Evolutionary conservation across 257 asterid genomes (phyloP).

Genomic region (Solanum corneliomulleri): DNA sequence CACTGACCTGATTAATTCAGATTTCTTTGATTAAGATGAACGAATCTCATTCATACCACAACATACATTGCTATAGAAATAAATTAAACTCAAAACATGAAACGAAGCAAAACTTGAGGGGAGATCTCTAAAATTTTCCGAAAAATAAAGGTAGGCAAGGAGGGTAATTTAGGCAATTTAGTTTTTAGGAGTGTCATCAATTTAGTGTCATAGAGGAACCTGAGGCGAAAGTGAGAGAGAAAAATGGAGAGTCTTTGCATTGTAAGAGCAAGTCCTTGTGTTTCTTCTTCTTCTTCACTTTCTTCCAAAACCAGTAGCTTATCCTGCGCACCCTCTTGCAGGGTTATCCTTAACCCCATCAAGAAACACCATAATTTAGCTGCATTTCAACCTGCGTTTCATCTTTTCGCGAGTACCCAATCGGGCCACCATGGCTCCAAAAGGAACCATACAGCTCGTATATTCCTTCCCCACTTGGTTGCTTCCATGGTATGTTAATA

Average conservation of each 20-base stretch:
- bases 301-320: conserved; percentile 12
- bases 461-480: conserved; percentile 72
- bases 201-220: background rate
- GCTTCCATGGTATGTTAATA: conserved; percentile 49
- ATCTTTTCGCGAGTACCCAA: conserved; percentile 24
- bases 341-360: conserved; percentile 15
- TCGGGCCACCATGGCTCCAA: conserved; percentile 15
- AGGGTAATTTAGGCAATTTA: background rate
- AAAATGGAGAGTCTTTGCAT: conserved; percentile 45
- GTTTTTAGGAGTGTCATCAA: background rate
- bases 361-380: conserved; percentile 18
- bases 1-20: background rate
- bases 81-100: background rate
- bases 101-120: background rate
- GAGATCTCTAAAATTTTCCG: background rate
- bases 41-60: too few relatives aligned
- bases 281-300: conserved; percentile 10
- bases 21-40: background rate
- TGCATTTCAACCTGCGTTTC: conserved; percentile 40
- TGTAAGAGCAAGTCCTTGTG: conserved; percentile 21
- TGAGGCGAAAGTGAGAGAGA: background rate
- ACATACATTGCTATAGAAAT: background rate
- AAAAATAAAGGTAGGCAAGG: background rate
- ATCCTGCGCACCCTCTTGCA: conserved; percentile 17
- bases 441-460: conserved; percentile 20